Base-by-base conservation (phyloP, 495 filamentous ascomycete genomes). In the Neurospora sp. region DNA sequence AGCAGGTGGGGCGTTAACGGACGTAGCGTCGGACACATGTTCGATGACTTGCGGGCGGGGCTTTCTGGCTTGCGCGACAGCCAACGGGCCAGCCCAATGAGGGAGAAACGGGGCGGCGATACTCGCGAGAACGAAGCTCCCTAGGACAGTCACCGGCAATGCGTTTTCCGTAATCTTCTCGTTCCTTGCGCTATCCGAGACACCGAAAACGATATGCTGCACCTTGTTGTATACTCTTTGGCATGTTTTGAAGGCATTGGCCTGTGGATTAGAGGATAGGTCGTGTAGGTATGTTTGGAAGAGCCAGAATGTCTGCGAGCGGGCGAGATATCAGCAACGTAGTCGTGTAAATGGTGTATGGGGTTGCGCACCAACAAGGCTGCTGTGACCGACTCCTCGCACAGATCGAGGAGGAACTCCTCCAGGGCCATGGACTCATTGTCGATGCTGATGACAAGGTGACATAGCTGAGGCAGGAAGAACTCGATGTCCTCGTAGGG, bases 361-460 rank as follows among this genome's bases (percentile, higher is more conserved):
- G 44, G 16, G 59, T 48, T 73, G 76, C 89, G 77, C 81, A 93
- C 91, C 84, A 93, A 84, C 74, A 93, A 82, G 69, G 91, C 92
- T 62, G 90, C 91, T 76, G 91, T 92, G 74, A 92, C 91, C 9
- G 91, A 92, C 82, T 92, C 90, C 79, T 93, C 90, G 81, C 91
- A 93, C 38, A 93, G 83, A 80, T 93, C 91, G 76, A 93, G 83
- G 77, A 93, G 88, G 77, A 93, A 93, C 79, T 93, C 91, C 81
- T 93, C 91, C 81, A 93, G 80, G 31, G 91, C 91, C 90, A 93
- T 93, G 70, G 91, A 93, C 83, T 93, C 92, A 83, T 93, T 92
- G 82, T 93, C 89, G 81, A 92, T 86, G 82, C 89, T 92, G 74
- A 93, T 89, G 76, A 92, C 86, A 72, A 93, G 87, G 83, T 93